Base-by-base conservation (phyloP, 805 yeast genomes). In the Saccharomyces eubayanus region DNA sequence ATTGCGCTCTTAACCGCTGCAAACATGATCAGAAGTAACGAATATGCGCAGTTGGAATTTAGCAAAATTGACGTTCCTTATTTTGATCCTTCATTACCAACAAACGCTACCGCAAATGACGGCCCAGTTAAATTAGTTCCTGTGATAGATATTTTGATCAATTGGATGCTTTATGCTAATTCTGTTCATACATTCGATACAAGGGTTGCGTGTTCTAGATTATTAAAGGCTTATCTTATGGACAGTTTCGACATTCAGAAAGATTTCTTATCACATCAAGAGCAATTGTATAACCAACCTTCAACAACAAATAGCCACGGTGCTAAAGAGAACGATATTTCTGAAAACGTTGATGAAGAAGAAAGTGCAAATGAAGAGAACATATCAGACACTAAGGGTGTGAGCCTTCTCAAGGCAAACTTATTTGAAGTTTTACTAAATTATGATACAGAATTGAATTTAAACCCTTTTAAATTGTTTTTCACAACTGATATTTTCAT, bases 1-100 rank as follows among this genome's bases (percentile, higher is more conserved):
- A 65, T 76, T 16, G 87, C 96, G 0, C 73, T 94, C 31, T 72
- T 84, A 4, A 82, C 96, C 0, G 82, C 89, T 1, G 90, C 95
- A 1, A 92, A 85, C 57, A 73, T 91, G 31, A 84, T 94, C 3
- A 72, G 83, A 49, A 78, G 82, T 30, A 89, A 90, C 65, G 69
- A 75, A 2, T 79, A 74, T 1, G 77, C 87, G 31, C 99, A 94
- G 68, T 71, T 73, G 12, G 81, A 81, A 54, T 85, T 92, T 61
- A 77, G 89, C 1, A 83, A 82, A 52, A 83, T 92, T 12, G 98
- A 94, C 68, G 97, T 94, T 6, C 99, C 99, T 0, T 89, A 85
- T 64, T 75, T 91, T 53, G 97, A 89, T 63, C 89, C 96, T 10
- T 74, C 84, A 5, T 62, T 81, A 51, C 82, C 83, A 0, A 59